Base-by-base conservation (phyloP, 345 rosid genomes). In the Streptanthus diversifolius region DNA sequence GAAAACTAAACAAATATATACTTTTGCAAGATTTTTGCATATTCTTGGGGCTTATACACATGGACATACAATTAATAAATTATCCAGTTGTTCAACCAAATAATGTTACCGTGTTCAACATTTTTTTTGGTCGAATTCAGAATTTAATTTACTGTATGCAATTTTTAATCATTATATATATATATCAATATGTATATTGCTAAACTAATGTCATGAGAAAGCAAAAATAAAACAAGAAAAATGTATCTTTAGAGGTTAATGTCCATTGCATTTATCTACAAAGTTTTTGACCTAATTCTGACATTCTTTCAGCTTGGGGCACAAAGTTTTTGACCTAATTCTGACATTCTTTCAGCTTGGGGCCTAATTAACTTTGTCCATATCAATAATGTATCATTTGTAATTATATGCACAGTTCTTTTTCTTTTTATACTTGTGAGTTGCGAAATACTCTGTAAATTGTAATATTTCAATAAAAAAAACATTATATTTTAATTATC, bases 331-430 rank as follows among this genome's bases (percentile, higher is more conserved):
- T 7, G 27, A 48, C 52, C n/a, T 15, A 48, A 36, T 36, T 47
- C 66, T 66, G 70, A 63, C 63, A 72, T 64, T 73, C 32, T 44
- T 52, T 30, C 55, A 40, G 55, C 56, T 53, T 64, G 39, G 54
- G 57, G 17, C 76, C 44, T 18, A 27, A 44, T 29, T 62, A 15
- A 37, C 37, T 40, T 55, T 55, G 44, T 68, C 5, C 8, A 37
- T 37, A 52, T 37, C 22, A 24, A 5, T 37, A n/a, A 25, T 27
- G 10, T 61, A 27, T 24, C n/a, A 18, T 60, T 60, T 71, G 40
- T 19, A 33, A 1, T 60, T 48, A 17, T 35, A 10, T 33, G n/a
- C 43, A 9, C 17, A 32, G 35, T 40, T 62, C 25, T 40, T 54
- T 30, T 64, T 13, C 22, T 36, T 54, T 56, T 66, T 49, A 21